Evolutionary conservation across 441 rosid species (phyloP), one percentile per base, ranked within the genome.

Genomic region (Theobroma grandiflorum): DNA sequence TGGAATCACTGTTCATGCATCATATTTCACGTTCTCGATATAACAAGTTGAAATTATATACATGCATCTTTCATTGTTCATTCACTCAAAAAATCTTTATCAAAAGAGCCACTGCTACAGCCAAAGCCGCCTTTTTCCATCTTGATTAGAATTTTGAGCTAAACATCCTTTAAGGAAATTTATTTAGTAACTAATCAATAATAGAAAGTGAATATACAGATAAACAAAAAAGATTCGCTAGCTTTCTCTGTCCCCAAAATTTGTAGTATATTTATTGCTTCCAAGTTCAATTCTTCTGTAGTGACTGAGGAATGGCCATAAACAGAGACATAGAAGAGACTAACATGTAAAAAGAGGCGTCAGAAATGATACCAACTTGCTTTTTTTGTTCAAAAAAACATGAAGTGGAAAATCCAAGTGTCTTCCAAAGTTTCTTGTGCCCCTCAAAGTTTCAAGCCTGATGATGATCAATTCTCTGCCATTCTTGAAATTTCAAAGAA

Each of bases 11-110:
- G 76, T 83, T 81, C 15, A 2, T 31, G 75, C 80, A 82, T 78
- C 77, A 84, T 22, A 69, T 80, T 55, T 20, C 84, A 85, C 89
- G 83, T 88, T 84, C 47, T 75, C 82, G 86, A 82, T 87, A 84
- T 86, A 84, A 42, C 61, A 70, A 20, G 72, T 16, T 72, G 59
- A 59, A 57, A 42, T 64, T 68, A 70, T 18, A 33, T 18, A 33
- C 80, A 71, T 33, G 45, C 5, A 68, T 43, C 72, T 63, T 57
- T 57, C 64, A 45, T 61, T 45, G 47, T 38, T 67, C n/a, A 6
- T 70, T 69, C 59, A 10, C 37, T 68, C 8, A 11, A 22, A 68
- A 68, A 43, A 20, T 68, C n/a, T 22, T 43, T 6, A 43, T 9
- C 18, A 68, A 22, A 26, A 67, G 15, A 12, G 15, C 57, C 11